These are phyloP conservation scores for Epichloe sp. DNA, from an alignment of 2,329 filamentous ascomycete genomes.

Conservation along the genomic window DNA sequence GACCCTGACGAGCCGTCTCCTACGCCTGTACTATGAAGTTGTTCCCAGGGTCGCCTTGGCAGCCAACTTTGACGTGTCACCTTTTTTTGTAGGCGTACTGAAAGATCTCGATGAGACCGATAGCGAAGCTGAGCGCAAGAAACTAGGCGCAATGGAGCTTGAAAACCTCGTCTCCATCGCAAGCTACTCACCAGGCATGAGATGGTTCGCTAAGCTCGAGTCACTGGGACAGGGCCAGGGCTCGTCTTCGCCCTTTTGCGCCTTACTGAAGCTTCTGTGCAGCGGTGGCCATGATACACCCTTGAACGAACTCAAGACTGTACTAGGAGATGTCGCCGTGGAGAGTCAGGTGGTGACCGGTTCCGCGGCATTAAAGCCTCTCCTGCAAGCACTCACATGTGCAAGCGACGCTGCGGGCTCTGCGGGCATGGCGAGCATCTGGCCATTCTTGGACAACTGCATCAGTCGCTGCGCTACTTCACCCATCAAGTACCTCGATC, in stretches of 20 bases:
- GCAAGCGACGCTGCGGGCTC: constrained; percentile 9
- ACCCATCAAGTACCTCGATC: constrained; percentile 73
- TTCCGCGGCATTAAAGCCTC: constrained; percentile 32
- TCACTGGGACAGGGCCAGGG: constrained; percentile 32
- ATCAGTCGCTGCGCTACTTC: constrained; percentile 59
- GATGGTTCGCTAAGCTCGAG: constrained; percentile 73
- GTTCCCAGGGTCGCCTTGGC: constrained; percentile 67
- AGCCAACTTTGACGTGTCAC: constrained; percentile 79
- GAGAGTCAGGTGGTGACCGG: constrained; percentile 55
- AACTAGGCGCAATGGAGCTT: constrained; percentile 57
- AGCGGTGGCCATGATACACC: constrained; percentile 16
- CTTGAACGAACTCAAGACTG: constrained; percentile 33
- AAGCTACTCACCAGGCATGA: constrained; percentile 67
- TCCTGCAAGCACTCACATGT: constrained; percentile 24
- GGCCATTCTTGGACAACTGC: constrained; percentile 73
- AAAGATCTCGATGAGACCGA: constrained; percentile 42
- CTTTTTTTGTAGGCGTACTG: constrained; percentile 60
- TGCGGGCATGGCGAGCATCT: constrained; percentile 31
- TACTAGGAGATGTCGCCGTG: constrained; percentile 46
- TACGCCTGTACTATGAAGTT: constrained; percentile 75
- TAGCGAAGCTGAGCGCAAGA: constrained; percentile 34
- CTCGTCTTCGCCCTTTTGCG: constrained; percentile 53
- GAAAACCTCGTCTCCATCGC: constrained; percentile 74
- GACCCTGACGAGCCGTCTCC: constrained; percentile 63
- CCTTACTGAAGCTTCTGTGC: constrained; percentile 41